phyloP scores from a whole-genome alignment of 1,284 basidiomycete species.

The Blastosporella zonata region DNA sequence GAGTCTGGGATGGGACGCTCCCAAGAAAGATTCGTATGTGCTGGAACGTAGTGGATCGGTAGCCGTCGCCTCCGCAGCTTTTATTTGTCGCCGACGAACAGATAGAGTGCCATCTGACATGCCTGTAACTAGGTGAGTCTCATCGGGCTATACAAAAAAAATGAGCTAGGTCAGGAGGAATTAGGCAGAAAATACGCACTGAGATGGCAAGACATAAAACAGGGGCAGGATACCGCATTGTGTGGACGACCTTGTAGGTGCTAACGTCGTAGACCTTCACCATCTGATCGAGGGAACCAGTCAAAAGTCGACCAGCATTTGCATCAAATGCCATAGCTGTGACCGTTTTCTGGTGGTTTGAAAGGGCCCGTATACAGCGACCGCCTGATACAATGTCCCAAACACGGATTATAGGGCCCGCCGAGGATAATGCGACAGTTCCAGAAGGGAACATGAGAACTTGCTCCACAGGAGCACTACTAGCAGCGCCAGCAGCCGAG shows the following conservation, averaged over 20 bases:
- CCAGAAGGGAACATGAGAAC: conserved; percentile 93
- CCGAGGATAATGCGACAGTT: conserved; percentile 81
- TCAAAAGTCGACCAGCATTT: conserved; percentile 76
- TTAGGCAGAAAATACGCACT: conserved; percentile 42
- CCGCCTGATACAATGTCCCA: conserved; percentile 97
- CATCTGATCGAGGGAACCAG: conserved; percentile 93
- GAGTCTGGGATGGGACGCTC: conserved; percentile 47
- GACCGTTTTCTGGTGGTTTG: conserved; percentile 98
- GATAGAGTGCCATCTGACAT: conserved; percentile 97
- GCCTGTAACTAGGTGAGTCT: conserved; percentile 93
- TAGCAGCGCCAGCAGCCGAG: conserved; percentile 36
- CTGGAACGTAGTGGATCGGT: conserved; percentile 56
- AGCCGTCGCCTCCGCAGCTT: conserved; percentile 56
- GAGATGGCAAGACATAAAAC: conserved; percentile 90
- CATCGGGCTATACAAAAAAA: conserved; percentile 69
- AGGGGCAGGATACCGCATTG: conserved; percentile 97
- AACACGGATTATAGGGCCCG: conserved; percentile 90
- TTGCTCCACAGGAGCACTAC: conserved; percentile 83
- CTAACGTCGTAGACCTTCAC: conserved; percentile 98
- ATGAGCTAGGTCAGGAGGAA: conserved; percentile 8
- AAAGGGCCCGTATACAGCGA: conserved; percentile 82
- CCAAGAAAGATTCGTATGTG: conserved; percentile 74
- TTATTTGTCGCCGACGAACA: conserved; percentile 79
- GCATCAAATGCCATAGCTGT: conserved; percentile 85
- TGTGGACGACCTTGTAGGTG: conserved; percentile 94